A percentile compares a stretch with the other conserved stretches of the same genome.
Conservation (phyloP, 805 yeast genomes). For the Kazachstania bromeliacearum region DNA sequence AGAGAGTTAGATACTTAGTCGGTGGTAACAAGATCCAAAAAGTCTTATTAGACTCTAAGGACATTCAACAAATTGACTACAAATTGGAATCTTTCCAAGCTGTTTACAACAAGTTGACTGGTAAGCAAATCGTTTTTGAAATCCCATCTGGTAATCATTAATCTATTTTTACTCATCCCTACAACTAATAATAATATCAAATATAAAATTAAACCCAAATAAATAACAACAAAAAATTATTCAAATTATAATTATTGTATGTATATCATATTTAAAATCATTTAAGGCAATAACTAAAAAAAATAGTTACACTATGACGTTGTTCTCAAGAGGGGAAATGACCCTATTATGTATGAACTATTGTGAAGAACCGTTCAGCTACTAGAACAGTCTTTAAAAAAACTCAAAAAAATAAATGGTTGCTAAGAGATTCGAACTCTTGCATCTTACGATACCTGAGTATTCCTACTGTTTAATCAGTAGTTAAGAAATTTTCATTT, state of each 20-base stretch:
- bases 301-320: background rate
- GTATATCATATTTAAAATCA: background rate
- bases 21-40: slow-evolving; percentile 99
- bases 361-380: too few species aligned
- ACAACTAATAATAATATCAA: too few species aligned
- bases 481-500: slow-evolving; percentile 9
- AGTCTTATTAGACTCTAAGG: slow-evolving; percentile 96
- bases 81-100: slow-evolving; percentile 99
- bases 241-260: background rate
- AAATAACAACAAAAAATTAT: background rate
- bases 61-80: slow-evolving; percentile 92
- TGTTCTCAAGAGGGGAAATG: too few species aligned
- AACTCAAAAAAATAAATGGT: slow-evolving; percentile 14
- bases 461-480: slow-evolving; percentile 10
- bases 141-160: slow-evolving; percentile 47
- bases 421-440: slow-evolving; percentile 26
- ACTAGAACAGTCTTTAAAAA: too few species aligned
- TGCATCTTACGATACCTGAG: slow-evolving; percentile 26
- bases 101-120: slow-evolving; percentile 96
- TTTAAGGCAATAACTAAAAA: background rate
- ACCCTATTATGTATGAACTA: too few species aligned
- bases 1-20: slow-evolving; percentile 97
- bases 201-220: background rate
- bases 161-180: slow-evolving; percentile 5
- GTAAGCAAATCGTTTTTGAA: slow-evolving; percentile 98